Evolutionary conservation across 2,329 filamentous ascomycete species (phyloP).

Genomic region (Acrodontium crateriforme): DNA sequence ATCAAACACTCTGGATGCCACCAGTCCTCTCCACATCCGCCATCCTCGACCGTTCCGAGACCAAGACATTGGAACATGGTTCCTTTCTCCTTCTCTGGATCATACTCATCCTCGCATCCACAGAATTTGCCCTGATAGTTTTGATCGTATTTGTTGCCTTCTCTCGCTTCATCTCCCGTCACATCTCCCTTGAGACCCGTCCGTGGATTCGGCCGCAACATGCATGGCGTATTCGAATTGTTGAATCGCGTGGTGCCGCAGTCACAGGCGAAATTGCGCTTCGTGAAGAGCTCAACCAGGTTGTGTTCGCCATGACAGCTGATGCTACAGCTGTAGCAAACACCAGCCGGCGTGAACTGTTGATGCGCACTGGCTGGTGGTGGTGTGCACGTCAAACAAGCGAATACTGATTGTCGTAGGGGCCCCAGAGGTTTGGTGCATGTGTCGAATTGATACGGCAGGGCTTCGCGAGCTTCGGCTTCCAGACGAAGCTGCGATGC

Average conservation of each 20-base stretch:
- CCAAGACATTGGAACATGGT: constrained; percentile 98
- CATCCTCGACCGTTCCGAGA: constrained; percentile 62
- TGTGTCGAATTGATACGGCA: constrained; percentile 89
- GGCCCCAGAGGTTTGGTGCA: constrained; percentile 86
- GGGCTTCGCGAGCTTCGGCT: constrained; percentile 82
- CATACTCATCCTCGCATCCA: constrained; percentile 75
- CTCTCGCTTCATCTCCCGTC: constrained; percentile 57
- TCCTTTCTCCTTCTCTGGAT: constrained; percentile 76
- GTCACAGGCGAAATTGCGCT: constrained; percentile 91
- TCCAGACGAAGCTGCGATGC: constrained; percentile 80
- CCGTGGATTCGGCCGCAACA: constrained; percentile 54
- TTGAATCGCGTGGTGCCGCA: constrained; percentile 78
- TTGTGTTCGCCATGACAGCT: constrained; percentile 92
- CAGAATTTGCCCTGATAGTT: constrained; percentile 93
- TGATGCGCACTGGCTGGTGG: constrained; percentile 50
- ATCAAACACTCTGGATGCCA: constrained; percentile 90
- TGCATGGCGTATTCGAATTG: constrained; percentile 52
- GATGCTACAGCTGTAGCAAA: constrained; percentile 95
- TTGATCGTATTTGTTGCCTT: constrained; percentile 80
- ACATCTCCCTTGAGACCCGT: constrained; percentile 68
- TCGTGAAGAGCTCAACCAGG: constrained; percentile 89
- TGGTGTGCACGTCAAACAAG: constrained; percentile 87
- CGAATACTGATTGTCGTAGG: constrained; percentile 77
- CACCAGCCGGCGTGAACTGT: constrained; percentile 58
- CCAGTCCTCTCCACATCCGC: constrained; percentile 94